Evolutionary conservation across 495 filamentous ascomycete species (phyloP), one percentile per base, ranked within the genome.

Genomic region (Aspergillus sclerotioniger): DNA sequence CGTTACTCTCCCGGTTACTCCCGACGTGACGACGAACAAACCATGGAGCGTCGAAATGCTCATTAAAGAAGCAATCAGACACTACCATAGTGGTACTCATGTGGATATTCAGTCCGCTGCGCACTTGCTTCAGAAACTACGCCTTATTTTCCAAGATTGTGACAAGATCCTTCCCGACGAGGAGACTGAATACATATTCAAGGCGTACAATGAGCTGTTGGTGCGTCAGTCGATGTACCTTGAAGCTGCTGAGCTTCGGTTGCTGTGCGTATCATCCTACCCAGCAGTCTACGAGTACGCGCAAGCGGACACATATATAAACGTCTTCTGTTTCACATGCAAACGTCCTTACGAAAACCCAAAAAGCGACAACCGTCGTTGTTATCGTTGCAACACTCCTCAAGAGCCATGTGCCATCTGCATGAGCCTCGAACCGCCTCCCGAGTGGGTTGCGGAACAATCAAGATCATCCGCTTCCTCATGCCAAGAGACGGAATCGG

Each of bases 161-260:
- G 71, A 75, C 35, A 59, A 67, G n/a, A 77, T 81, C 8, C 66
- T 81, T n/a, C 74, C 73, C 0, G 67, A 66, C 43, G 66, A 73
- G 50, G 75, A 80, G 55, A 67, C 70, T 53, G 71, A 79, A 57
- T 56, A 80, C 28, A 80, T 90, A 43, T 78, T 90, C 56, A 76
- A 81, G 29, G 77, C 84, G 37, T 87, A 89, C 64, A 87, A 91
- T 64, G 75, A 79, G 31, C 82, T 84, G 5, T 82, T 92, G 0
- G 78, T 84, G 62, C 75, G 71, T 41, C 82, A 89, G 62, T 80
- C 81, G 44, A 80, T 90, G 66, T 85, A 86, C 63, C 66, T 83
- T 37, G 85, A 90, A 64, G 87, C 89, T 19, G 80, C 87, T 6
- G 76, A 87, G 31, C 78, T 92, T 13, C 86, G 89, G 3, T 84